Evolutionary conservation across 306 rosid species (phyloP).

Genomic region (Pterocarpus macrocarpus): DNA sequence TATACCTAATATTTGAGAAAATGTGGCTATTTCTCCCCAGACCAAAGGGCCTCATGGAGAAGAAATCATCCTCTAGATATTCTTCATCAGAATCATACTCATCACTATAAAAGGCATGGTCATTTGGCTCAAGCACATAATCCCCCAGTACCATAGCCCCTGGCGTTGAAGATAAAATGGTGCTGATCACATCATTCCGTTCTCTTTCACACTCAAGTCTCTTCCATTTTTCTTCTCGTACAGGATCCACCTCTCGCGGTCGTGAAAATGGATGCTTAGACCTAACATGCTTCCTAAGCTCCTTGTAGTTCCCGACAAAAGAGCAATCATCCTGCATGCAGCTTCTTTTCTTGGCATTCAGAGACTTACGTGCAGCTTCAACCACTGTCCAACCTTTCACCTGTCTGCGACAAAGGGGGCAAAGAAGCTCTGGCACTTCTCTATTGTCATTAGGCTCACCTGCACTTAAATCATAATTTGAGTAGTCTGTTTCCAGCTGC

Average conservation of each 20-base stretch:
- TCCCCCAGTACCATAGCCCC: conserved; percentile 95
- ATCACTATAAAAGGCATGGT: conserved; percentile 61
- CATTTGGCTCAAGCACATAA: conserved; percentile 90
- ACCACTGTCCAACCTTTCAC: conserved; percentile 99
- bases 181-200: conserved; percentile 92
- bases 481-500: conserved; percentile 53
- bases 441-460: conserved; percentile 58
- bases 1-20: conserved; percentile 61
- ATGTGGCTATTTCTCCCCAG: conserved; percentile 59
- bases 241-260: conserved; percentile 93
- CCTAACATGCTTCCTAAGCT: conserved; percentile 87
- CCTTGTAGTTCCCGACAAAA: conserved; percentile 77
- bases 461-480: conserved; percentile 54
- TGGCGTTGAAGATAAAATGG: conserved; percentile 86
- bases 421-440: conserved; percentile 80
- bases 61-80: conserved; percentile 62
- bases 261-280: conserved; percentile 89
- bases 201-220: conserved; percentile 89
- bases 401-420: conserved; percentile 95
- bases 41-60: conserved; percentile 60
- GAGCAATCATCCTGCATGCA: conserved; percentile 93
- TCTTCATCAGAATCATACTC: conserved; percentile 74
- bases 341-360: conserved; percentile 88
- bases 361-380: conserved; percentile 82
- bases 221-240: conserved; percentile 89